phyloP scores from a whole-genome alignment of 1,284 basidiomycete species.

The Heterobasidion annosum region DNA sequence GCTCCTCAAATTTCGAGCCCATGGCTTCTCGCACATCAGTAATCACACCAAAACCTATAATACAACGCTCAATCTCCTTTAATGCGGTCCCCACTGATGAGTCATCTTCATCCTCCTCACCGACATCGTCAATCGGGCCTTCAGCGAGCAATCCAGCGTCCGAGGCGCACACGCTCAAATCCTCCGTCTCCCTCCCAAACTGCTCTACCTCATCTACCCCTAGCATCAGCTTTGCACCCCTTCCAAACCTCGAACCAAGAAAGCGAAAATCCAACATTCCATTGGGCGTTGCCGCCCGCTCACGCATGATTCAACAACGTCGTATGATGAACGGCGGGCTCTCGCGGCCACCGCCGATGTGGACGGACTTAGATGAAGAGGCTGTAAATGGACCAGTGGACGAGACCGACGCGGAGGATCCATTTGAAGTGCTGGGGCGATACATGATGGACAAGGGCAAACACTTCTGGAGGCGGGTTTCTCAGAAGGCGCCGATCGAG shows the following conservation, averaged over 20 bases:
- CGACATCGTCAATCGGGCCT: slow-evolving; percentile 4
- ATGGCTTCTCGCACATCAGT: background rate
- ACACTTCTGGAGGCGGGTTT: slow-evolving; percentile 10
- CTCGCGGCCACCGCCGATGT: slow-evolving; percentile 3
- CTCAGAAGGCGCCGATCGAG: slow-evolving; percentile 4
- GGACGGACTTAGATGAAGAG: slow-evolving; percentile 7
- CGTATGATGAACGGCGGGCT: slow-evolving; percentile 9
- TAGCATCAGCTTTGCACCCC: slow-evolving; percentile 55
- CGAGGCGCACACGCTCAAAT: slow-evolving; percentile 4
- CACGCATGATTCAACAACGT: slow-evolving; percentile 33
- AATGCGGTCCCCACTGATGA: background rate
- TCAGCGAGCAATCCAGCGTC: background rate
- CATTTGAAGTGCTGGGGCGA: slow-evolving; percentile 10
- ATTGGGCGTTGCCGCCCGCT: slow-evolving; percentile 55
- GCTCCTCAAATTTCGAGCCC: background rate
- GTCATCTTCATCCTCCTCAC: slow-evolving; percentile 8
- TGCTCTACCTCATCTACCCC: slow-evolving; percentile 8
- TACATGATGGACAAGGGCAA: slow-evolving; percentile 11
- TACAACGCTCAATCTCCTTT: slow-evolving; percentile 1
- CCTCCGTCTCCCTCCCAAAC: slow-evolving; percentile 7
- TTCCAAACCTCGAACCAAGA: slow-evolving; percentile 47
- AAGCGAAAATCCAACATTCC: slow-evolving; percentile 46
- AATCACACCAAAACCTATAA: slow-evolving; percentile 2
- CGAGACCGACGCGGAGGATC: slow-evolving; percentile 10
- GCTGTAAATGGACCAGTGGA: background rate